Percentiles rank a stretch among this genome's conserved stretches.
Conservation (phyloP, 225 moss, liverwort and hornwort genomes). For the Marchantia paleacea region DNA sequence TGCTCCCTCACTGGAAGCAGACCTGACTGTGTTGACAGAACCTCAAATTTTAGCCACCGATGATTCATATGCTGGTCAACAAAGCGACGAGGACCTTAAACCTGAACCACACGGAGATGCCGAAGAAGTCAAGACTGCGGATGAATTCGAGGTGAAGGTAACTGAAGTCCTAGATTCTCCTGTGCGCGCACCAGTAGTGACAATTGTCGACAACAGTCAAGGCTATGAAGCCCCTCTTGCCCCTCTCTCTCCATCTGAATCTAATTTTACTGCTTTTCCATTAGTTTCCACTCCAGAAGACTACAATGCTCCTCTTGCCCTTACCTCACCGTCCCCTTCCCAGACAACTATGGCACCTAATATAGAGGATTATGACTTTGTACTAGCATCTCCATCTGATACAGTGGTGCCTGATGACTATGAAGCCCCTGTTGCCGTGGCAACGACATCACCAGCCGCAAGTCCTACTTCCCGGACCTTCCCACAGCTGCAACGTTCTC, state of each 20-base stretch:
- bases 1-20: background rate
- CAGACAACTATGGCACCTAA: slow-evolving; percentile 41
- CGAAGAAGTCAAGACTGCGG: slow-evolving; percentile 42
- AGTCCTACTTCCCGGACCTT: slow-evolving; percentile 47
- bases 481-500: slow-evolving; percentile 55
- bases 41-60: background rate
- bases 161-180: slow-evolving; percentile 19
- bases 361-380: slow-evolving; percentile 46
- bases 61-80: slow-evolving; percentile 13
- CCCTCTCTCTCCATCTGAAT: slow-evolving; percentile 50
- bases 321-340: slow-evolving; percentile 47
- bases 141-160: slow-evolving; percentile 9
- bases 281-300: slow-evolving; percentile 44
- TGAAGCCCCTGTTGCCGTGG: slow-evolving; percentile 32
- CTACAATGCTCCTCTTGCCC: slow-evolving; percentile 48
- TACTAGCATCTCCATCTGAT: slow-evolving; percentile 56
- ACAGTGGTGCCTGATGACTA: slow-evolving; percentile 35
- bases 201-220: slow-evolving; percentile 1
- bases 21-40: background rate
- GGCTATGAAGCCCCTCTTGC: slow-evolving; percentile 27
- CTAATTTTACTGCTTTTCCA: slow-evolving; percentile 57
- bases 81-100: slow-evolving; percentile 18
- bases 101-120: background rate
- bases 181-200: background rate
- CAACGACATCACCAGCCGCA: slow-evolving; percentile 48